Evolutionary conservation across 805 yeast species (phyloP).

Genomic region (Lipomyces starkeyi): DNA sequence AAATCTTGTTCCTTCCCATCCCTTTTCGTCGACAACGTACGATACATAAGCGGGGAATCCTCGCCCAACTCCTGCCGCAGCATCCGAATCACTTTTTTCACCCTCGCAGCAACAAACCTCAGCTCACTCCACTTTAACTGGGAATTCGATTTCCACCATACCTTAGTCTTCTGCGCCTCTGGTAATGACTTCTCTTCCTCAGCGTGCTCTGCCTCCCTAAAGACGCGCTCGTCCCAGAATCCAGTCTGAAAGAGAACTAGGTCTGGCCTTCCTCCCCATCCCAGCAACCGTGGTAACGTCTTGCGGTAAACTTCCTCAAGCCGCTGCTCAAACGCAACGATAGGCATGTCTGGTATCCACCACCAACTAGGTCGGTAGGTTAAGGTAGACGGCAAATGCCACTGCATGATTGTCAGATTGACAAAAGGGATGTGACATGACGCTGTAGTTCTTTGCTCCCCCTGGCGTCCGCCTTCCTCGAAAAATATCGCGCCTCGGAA

Average conservation of each 20-base stretch:
- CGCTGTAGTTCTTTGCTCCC: slow-evolving; percentile 18
- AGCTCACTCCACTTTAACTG: too few relatives aligned
- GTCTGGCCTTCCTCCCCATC: slow-evolving; percentile 21
- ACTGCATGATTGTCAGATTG: slow-evolving; percentile 33
- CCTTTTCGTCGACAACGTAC: slow-evolving; percentile 23
- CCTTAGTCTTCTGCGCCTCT: neutral
- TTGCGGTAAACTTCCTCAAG: slow-evolving; percentile 20
- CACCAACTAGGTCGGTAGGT: slow-evolving; percentile 33
- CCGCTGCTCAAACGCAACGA: slow-evolving; percentile 34
- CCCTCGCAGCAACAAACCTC: slow-evolving; percentile 21
- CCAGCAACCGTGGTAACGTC: neutral
- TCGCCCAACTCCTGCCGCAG: slow-evolving; percentile 24
- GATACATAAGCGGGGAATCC: slow-evolving; percentile 28
- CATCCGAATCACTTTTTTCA: slow-evolving; percentile 17
- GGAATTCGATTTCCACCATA: too few relatives aligned
- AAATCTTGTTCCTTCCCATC: slow-evolving; percentile 18
- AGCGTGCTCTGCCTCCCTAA: slow-evolving; percentile 14
- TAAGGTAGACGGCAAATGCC: slow-evolving; percentile 31
- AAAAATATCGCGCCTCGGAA: slow-evolving; percentile 2
- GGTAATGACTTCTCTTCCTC: slow-evolving; percentile 4
- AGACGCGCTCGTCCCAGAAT: slow-evolving; percentile 36
- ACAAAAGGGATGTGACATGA: slow-evolving; percentile 25
- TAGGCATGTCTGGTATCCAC: too few relatives aligned
- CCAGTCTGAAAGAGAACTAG: slow-evolving; percentile 32
- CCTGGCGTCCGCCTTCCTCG: slow-evolving; percentile 4